A percentile compares a stretch with the other conserved stretches of the same genome.
Evolutionary conservation across 148 eudicot species (phyloP).

Genomic region (Nepenthes gracilis): DNA sequence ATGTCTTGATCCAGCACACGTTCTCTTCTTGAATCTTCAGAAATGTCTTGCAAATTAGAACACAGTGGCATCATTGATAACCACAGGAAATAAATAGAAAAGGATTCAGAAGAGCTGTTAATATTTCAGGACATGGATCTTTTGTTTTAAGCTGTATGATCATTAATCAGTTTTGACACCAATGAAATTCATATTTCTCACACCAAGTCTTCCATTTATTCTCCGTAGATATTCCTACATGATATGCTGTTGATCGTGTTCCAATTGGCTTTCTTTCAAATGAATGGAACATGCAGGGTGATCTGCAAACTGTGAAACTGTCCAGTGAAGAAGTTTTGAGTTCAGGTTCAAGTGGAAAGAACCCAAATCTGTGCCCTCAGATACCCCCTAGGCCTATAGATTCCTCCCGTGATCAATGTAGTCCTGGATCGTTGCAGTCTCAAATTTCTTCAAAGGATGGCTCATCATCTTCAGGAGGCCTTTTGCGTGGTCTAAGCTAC

Average conservation of each 20-base stretch:
- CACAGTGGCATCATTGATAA: too few species aligned
- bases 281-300: slow-evolving; percentile 30
- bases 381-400: slow-evolving; percentile 51
- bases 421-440: slow-evolving; percentile 30
- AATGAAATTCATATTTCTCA: too few species aligned
- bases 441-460: slow-evolving; percentile 26
- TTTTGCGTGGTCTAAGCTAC: slow-evolving; percentile 70
- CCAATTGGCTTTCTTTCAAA: neutral
- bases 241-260: neutral
- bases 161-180: too few species aligned
- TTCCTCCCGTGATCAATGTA: slow-evolving; percentile 33
- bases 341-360: slow-evolving; percentile 27
- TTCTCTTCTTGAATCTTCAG: too few species aligned
- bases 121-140: too few species aligned
- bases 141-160: too few species aligned
- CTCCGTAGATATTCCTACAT: neutral
- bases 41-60: too few species aligned
- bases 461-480: slow-evolving; percentile 41
- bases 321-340: slow-evolving; percentile 17
- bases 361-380: slow-evolving; percentile 54
- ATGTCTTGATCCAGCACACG: too few species aligned
- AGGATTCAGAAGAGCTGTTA: too few species aligned
- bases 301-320: slow-evolving; percentile 8
- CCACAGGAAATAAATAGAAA: too few species aligned
- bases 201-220: neutral